Base-by-base conservation (phyloP, 345 rosid species). In the Gossypium raimondii region DNA sequence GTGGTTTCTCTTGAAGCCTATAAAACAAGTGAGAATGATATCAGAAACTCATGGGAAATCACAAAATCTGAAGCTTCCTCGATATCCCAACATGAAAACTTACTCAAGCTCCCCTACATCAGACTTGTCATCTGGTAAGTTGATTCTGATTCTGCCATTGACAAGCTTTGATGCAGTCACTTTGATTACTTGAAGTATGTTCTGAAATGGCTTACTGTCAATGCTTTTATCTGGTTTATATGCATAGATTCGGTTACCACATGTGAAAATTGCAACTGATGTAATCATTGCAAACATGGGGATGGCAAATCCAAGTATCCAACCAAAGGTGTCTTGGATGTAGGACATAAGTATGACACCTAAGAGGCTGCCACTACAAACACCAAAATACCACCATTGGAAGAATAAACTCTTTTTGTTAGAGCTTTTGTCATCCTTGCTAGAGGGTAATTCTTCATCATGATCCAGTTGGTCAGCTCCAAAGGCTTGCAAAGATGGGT, bases 331-430 rank as follows among this genome's bases (percentile, higher is more conserved):
- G 72, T 95, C 99, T 80, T 93, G 98, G 47, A 93, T 84, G 79
- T 89, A 95, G 52, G 98, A 89, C 94, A 93, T 83, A 56, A 93
- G 73, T 5, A 90, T 89, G 78, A 90, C 91, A 73, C 99, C 99
- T 79, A 92, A 60, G 71, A 93, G 93, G 80, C 96, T 90, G 27
- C 99, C 97, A 59, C 82, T 84, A 75, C 98, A 95, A 12, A 91
- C 85, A 72, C 93, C 97, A 73, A 93, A 93, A 75, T 95, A 95
- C 97, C 98, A 90, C 89, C 93, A 91, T n/a, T 90, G 97, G 76
- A 95, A 95, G 76, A 93, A 93, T 63, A 60, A 50, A 38, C 82
- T 82, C 84, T 89, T 94, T 74, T 73, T 81, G 77, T 78, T 80
- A 0, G 92, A 77, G 62, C 82, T 83, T 74, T 61, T 55, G 25